Evolutionary conservation across 2,329 filamentous ascomycete genomes (phyloP).

Genomic region (Alternaria rosae): DNA sequence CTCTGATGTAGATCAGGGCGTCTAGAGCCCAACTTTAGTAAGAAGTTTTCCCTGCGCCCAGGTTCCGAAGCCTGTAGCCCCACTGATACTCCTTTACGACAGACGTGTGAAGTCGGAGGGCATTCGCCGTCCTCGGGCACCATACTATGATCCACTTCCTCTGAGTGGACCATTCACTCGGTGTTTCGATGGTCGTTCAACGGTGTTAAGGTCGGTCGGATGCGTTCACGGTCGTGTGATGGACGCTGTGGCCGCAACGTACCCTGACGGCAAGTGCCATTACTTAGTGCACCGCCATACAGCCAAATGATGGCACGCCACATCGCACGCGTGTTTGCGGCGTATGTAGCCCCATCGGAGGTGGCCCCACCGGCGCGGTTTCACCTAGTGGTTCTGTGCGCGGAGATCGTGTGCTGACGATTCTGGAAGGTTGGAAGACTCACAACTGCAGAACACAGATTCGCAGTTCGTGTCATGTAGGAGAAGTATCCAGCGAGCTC

Average conservation of each 20-base stretch:
- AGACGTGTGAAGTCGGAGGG: not conserved
- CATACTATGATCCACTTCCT: not conserved
- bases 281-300: conserved; percentile 1
- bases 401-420: not conserved
- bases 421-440: not conserved
- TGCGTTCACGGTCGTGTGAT: conserved; percentile 2
- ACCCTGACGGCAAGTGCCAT: not conserved
- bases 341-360: not conserved
- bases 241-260: not conserved
- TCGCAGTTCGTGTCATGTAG: not conserved
- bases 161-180: not conserved
- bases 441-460: not conserved
- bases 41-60: not conserved
- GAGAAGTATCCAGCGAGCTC: conserved; percentile 2
- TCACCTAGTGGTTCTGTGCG: not conserved
- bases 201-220: not conserved
- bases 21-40: not conserved
- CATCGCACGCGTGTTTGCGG: not conserved
- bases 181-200: not conserved
- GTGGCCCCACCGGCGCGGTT: not conserved
- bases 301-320: not conserved
- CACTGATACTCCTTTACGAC: not conserved
- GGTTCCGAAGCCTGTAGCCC: not conserved
- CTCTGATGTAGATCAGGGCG: not conserved
- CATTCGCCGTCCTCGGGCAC: not conserved